Evolutionary conservation across 257 asterid species (phyloP), one percentile per base, ranked within the genome.

Genomic region (Galeopsis tetrahit): DNA sequence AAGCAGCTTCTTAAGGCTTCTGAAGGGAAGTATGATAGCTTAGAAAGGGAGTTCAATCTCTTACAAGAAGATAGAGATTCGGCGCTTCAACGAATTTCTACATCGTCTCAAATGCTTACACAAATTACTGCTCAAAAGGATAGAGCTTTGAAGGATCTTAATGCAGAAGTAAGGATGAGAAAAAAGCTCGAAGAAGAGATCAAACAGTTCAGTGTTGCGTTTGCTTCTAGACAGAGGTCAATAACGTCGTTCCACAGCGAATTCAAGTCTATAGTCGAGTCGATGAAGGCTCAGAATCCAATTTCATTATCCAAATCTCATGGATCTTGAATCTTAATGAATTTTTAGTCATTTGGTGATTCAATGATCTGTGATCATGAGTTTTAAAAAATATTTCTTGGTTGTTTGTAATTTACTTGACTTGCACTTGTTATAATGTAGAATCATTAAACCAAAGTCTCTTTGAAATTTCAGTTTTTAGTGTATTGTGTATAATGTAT

Each of bases 151-250:
- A 79, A 80, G 79, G 85, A 88, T 69, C 85, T 88, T 38, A 83
- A 76, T 75, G 72, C 75, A 13, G 98, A 95, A 79, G 79, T 82
- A 6, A 82, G 43, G 83, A 85, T 80, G 85, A 89, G 96, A 85
- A 90, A 80, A 57, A 84, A 77, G 70, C 93, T 95, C 33, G 95
- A 91, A 81, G 90, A 92, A 61, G 90, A 88, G 77, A 80, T 90
- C 75, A 87, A 81, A 66, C 88, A 81, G 79, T 86, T 95, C 14
- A 74, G 80, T 56, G 68, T 60, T 56, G 93, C 88, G 32, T 92
- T 95, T 78, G 84, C 88, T 38, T 69, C 75, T 62, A 83, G 95
- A 42, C 90, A 85, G 72, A 90, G 79, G 69, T 83, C 98, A 15
- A 17, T 75, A 2, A 14, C 76, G 60, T 87, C 96, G 9, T 84